Percentiles rank a stretch among this genome's conserved stretches.
phyloP scores from a whole-genome alignment of 106 monocot species.

The Acanthochlamys bracteata region DNA sequence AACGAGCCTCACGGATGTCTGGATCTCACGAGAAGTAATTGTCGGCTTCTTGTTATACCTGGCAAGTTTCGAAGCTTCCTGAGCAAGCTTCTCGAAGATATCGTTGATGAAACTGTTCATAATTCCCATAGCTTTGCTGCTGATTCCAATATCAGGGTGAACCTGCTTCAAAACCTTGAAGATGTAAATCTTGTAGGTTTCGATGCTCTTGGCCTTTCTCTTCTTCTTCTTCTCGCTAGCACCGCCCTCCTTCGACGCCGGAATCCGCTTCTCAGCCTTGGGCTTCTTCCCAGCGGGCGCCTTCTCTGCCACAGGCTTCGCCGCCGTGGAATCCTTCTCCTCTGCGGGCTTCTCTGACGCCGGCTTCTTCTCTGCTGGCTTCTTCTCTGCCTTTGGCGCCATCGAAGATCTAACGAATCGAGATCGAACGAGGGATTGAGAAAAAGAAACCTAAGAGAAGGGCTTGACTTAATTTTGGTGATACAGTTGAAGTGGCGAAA shows the following conservation, averaged over 20 bases:
- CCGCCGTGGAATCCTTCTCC: conserved; percentile 20
- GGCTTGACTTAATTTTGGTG: no score
- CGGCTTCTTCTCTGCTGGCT: conserved; percentile 29
- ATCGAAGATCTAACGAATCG: no score
- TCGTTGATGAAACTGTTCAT: conserved; percentile 20
- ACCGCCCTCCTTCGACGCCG: conserved; percentile 4
- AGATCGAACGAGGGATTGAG: no score
- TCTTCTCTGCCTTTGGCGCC: conserved; percentile 19
- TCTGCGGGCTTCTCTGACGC: conserved; percentile 16
- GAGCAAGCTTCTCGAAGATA: conserved; percentile 18
- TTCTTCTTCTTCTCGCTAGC: conserved; percentile 11
- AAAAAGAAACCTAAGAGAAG: no score
- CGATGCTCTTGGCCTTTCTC: conserved; percentile 10
- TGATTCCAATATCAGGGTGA: conserved; percentile 51
- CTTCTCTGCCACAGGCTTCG: conserved; percentile 20
- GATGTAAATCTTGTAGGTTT: conserved; percentile 67
- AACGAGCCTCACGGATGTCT: conserved; percentile 22
- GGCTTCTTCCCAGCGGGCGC: conserved; percentile 28
- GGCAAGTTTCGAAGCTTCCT: conserved; percentile 13
- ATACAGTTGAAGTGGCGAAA: no score
- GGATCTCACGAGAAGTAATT: conserved; percentile 24
- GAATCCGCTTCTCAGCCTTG: conserved; percentile 23
- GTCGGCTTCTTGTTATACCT: conserved; percentile 26
- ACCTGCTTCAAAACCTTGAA: conserved; percentile 72
- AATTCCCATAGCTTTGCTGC: conserved; percentile 30